Conservation (phyloP, 495 filamentous ascomycete species). For the Neurospora cerealis region DNA sequence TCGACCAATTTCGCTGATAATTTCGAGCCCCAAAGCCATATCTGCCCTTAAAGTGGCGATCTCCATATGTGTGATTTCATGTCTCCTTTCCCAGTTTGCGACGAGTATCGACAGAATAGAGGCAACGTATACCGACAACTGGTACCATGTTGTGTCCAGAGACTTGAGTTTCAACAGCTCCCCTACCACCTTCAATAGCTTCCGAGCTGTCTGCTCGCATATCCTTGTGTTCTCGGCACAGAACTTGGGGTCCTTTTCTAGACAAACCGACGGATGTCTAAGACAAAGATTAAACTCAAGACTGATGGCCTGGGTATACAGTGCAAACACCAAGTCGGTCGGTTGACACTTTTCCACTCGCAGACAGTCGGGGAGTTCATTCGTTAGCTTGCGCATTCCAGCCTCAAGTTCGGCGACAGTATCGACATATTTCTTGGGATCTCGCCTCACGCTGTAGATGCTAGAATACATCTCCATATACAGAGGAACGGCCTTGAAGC, state of each 20-base stretch:
- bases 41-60: slow-evolving; percentile 48
- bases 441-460: slow-evolving; percentile 54
- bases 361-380: slow-evolving; percentile 47
- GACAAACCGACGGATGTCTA: slow-evolving; percentile 62
- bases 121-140: slow-evolving; percentile 57
- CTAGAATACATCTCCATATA: slow-evolving; percentile 62
- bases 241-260: slow-evolving; percentile 48
- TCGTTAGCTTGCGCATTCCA: slow-evolving; percentile 27
- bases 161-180: slow-evolving; percentile 51
- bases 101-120: slow-evolving; percentile 66
- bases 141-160: slow-evolving; percentile 78
- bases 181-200: slow-evolving; percentile 50
- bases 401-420: slow-evolving; percentile 51
- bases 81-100: slow-evolving; percentile 54
- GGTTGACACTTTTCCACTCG: slow-evolving; percentile 36
- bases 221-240: slow-evolving; percentile 55
- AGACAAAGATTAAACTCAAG: slow-evolving; percentile 43
- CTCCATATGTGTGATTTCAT: slow-evolving; percentile 43
- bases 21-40: slow-evolving; percentile 57
- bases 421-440: slow-evolving; percentile 49
- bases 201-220: slow-evolving; percentile 54
- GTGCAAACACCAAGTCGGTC: slow-evolving; percentile 41
- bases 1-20: slow-evolving; percentile 54
- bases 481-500: slow-evolving; percentile 48
- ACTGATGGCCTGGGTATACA: slow-evolving; percentile 36